Base-by-base conservation (phyloP, 331 rosid species). In the Telfairia occidentalis region DNA sequence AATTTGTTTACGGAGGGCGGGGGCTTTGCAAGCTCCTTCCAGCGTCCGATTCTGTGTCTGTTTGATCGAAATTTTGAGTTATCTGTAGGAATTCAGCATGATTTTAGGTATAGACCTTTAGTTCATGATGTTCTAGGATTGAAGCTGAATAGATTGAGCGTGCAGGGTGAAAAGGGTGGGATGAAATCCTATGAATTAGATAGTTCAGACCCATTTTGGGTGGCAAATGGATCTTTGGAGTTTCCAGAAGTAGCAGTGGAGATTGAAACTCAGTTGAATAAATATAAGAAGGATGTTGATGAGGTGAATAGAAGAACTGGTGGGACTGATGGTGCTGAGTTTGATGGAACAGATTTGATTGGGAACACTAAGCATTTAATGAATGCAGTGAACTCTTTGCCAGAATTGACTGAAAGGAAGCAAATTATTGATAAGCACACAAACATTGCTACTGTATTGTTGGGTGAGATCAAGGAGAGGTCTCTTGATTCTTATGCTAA, bases 381-480 rank as follows among this genome's bases (percentile, higher is more conserved):
- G 96, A 92, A 83, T 83, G 97, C 97, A 5, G 97, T 92, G 81
- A 92, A 92, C 77, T 92, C 97, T 1, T 74, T 92, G 82, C 97
- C 97, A 2, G 96, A 92, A 83, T 81, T 92, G 77, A 92, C 96
- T 0, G 97, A 91, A 19, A 77, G 96, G 82, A 92, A 92, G 89
- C 92, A 92, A 80, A 88, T 90, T 52, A 92, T 92, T 70, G 97
- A 92, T 80, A 92, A 92, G 86, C 97, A 92, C 77, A 92, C 96
- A 10, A 92, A 92, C 74, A 92, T 92, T 65, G 97, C 97, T 21
- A 92, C 97, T 10, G 81, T 78, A 6, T 79, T 92, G 84, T 84
- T 92, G 92, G 89, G 95, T 38, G 95, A 90, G 82, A 92, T 92
- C 84, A 92, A 90, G 85, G 96, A 88, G 78, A 87, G 97, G 78